Evolutionary conservation across 176 grass and related monocot genomes (phyloP).

Genomic region (Eragrostis nindensis): DNA sequence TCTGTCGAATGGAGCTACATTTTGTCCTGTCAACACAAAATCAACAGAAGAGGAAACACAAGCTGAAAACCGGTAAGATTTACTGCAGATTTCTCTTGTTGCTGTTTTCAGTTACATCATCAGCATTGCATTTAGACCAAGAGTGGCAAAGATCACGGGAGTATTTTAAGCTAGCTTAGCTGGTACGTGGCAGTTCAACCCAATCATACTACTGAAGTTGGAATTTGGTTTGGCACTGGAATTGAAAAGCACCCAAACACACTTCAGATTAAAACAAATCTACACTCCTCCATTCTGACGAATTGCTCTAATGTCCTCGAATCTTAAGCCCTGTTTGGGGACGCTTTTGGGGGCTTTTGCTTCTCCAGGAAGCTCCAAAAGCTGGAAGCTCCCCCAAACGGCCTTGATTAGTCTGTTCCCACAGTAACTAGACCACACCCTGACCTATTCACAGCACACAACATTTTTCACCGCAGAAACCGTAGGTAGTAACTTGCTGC

Average conservation of each 20-base stretch:
- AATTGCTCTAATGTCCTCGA: neutral
- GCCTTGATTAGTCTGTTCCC: neutral
- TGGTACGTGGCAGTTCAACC: neutral
- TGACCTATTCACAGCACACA: neutral
- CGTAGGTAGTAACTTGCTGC: neutral
- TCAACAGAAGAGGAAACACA: neutral
- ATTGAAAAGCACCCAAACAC: neutral
- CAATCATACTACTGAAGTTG: neutral
- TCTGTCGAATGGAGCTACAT: neutral
- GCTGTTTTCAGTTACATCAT: neutral
- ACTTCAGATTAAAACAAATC: neutral
- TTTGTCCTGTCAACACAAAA: constrained; percentile 24
- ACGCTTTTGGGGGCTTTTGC: too few relatives aligned
- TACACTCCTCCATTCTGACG: neutral
- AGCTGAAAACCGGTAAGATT: constrained; percentile 1
- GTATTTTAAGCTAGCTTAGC: neutral
- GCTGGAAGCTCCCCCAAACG: too few relatives aligned
- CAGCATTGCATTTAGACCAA: neutral
- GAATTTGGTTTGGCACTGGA: neutral
- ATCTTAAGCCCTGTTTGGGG: too few relatives aligned
- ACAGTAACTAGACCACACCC: neutral
- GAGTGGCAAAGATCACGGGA: neutral
- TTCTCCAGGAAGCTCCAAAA: too few relatives aligned
- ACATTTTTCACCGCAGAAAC: neutral
- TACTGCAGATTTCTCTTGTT: neutral